These are phyloP conservation scores for Trichocladium antarcticum DNA, from an alignment of 495 filamentous ascomycete species.

Conservation along the genomic window DNA sequence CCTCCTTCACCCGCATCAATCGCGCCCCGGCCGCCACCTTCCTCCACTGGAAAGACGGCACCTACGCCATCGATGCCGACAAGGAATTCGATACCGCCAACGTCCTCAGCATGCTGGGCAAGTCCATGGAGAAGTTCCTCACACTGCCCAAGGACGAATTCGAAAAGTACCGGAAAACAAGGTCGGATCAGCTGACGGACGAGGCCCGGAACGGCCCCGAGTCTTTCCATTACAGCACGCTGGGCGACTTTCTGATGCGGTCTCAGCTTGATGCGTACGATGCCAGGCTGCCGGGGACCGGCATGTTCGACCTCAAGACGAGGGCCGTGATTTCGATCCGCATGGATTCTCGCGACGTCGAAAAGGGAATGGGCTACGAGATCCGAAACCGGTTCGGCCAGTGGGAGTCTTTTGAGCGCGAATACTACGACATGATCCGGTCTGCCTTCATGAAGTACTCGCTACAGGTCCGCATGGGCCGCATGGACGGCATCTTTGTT, in stretches of 20 bases:
- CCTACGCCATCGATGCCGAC: slow-evolving; percentile 95
- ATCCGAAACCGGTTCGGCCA: slow-evolving; percentile 60
- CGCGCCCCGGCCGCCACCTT: slow-evolving; percentile 70
- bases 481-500: slow-evolving; percentile 99
- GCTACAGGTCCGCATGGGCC: slow-evolving; percentile 85
- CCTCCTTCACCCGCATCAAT: slow-evolving; percentile 59
- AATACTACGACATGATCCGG: slow-evolving; percentile 94
- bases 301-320: slow-evolving; percentile 96
- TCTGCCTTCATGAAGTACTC: slow-evolving; percentile 95
- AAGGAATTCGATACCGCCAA: slow-evolving; percentile 84
- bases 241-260: slow-evolving; percentile 87
- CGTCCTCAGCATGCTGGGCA: slow-evolving; percentile 78
- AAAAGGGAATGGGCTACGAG: slow-evolving; percentile 77
- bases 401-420: slow-evolving; percentile 86
- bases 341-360: slow-evolving; percentile 62
- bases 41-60: slow-evolving; percentile 69
- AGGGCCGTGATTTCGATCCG: slow-evolving; percentile 82
- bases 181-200: slow-evolving; percentile 50
- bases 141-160: slow-evolving; percentile 70
- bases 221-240: slow-evolving; percentile 75
- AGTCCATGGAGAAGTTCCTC: slow-evolving; percentile 94
- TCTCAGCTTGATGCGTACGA: slow-evolving; percentile 94
- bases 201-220: slow-evolving; percentile 57
- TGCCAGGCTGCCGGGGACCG: slow-evolving; percentile 71
- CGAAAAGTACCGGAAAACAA: slow-evolving; percentile 65